A percentile compares a stretch with the other conserved stretches of the same genome.
These are phyloP conservation scores for Filosporella fistucella DNA, from an alignment of 495 filamentous ascomycete genomes.

Conservation along the genomic window DNA sequence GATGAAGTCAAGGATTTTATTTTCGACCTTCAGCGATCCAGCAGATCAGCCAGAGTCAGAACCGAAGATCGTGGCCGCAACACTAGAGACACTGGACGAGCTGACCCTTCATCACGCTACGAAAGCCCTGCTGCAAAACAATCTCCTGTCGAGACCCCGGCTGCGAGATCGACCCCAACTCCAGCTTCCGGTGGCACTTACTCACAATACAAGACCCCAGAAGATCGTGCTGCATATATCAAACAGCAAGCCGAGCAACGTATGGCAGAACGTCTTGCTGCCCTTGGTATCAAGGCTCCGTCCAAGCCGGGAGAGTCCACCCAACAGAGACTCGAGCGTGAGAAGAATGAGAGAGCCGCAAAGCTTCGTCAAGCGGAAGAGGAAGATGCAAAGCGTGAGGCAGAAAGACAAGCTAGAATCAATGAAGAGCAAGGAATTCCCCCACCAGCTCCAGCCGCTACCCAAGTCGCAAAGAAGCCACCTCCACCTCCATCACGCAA, in stretches of 20 bases:
- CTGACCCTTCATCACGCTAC: slow-evolving; percentile 17
- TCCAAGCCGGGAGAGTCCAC: slow-evolving; percentile 69
- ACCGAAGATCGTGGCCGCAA: slow-evolving; percentile 55
- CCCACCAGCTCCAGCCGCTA: slow-evolving; percentile 27
- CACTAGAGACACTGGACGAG: slow-evolving; percentile 27
- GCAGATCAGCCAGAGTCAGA: slow-evolving; percentile 67
- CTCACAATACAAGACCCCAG: slow-evolving; percentile 78
- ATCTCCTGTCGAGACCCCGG: slow-evolving; percentile 34
- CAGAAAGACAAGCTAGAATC: slow-evolving; percentile 79
- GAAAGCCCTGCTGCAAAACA: slow-evolving; percentile 42
- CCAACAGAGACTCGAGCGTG: slow-evolving; percentile 80
- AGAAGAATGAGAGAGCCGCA: slow-evolving; percentile 81
- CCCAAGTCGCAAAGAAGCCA: slow-evolving; percentile 70
- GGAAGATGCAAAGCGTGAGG: slow-evolving; percentile 87
- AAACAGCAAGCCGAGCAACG: slow-evolving; percentile 95
- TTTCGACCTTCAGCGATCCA: slow-evolving; percentile 85
- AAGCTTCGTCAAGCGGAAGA: slow-evolving; percentile 86
- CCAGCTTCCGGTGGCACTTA: slow-evolving; percentile 52
- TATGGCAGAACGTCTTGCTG: slow-evolving; percentile 96
- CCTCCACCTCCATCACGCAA: slow-evolving; percentile 85
- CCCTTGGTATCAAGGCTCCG: slow-evolving; percentile 82
- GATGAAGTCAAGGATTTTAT: slow-evolving; percentile 97
- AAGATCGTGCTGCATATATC: slow-evolving; percentile 92
- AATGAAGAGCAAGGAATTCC: slow-evolving; percentile 74
- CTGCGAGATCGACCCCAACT: slow-evolving; percentile 34